phyloP scores from a whole-genome alignment of 2,329 filamentous ascomycete genomes.

The Pseudogymnoascus sp. region DNA sequence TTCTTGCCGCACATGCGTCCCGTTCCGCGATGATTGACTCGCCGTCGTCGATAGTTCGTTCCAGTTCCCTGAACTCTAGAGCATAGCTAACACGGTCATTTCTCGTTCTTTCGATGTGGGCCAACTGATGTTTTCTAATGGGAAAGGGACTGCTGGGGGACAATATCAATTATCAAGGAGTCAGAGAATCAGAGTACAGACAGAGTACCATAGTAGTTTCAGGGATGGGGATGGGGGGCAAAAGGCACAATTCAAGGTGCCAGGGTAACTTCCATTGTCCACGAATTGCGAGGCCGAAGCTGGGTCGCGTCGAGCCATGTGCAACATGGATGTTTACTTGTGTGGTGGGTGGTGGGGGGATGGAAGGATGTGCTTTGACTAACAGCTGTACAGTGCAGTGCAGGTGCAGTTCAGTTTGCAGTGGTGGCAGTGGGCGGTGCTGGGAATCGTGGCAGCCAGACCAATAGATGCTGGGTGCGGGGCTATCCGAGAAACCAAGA shows the following conservation, averaged over 20 bases:
- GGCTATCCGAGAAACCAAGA: not conserved
- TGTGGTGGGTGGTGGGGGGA: not conserved
- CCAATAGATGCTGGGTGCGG: not conserved
- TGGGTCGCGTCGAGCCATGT: conserved; percentile 6
- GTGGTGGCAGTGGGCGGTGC: not conserved
- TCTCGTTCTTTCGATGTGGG: not conserved
- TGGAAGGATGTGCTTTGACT: not conserved
- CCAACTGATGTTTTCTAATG: conserved; percentile 5
- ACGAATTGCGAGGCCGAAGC: conserved; percentile 8
- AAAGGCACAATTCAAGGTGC: conserved; percentile 1
- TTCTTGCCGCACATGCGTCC: not conserved
- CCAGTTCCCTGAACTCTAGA: not conserved
- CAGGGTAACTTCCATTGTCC: not conserved
- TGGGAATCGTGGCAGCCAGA: not conserved
- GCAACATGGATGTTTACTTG: conserved; percentile 8
- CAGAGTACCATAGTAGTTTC: not conserved
- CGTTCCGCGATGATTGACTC: conserved; percentile 6
- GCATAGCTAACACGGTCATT: not conserved
- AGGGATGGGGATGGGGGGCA: not conserved
- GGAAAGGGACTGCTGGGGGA: not conserved
- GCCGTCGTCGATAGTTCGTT: not conserved
- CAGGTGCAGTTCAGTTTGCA: not conserved
- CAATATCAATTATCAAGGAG: conserved; percentile 1
- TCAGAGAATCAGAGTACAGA: not conserved
- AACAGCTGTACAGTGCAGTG: conserved; percentile 2